Percentiles rank a stretch among this genome's conserved stretches.
phyloP scores from a whole-genome alignment of 306 rosid species.

The Trifolium fragiferum region DNA sequence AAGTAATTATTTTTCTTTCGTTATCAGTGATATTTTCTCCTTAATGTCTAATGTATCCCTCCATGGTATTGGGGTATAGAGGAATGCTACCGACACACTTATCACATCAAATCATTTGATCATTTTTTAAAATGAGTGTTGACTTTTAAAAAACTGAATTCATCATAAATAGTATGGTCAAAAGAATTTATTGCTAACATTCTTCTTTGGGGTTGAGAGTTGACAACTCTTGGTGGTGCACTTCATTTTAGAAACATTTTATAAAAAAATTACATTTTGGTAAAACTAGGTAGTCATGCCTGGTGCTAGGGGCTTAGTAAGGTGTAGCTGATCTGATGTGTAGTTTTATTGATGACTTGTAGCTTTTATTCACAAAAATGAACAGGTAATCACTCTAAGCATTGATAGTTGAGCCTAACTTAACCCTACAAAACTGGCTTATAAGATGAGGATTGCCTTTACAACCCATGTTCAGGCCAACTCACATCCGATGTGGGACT shows the following conservation, averaged over 20 bases:
- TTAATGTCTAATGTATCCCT: background rate
- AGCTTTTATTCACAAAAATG: constrained; percentile 14
- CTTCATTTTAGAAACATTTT: background rate
- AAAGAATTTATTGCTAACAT: constrained; percentile 6
- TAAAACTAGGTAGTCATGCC: constrained; percentile 18
- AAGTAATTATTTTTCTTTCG: constrained; percentile 29
- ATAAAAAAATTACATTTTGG: background rate
- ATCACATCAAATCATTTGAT: background rate
- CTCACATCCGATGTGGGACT: too few relatives aligned
- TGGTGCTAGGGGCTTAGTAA: constrained; percentile 29
- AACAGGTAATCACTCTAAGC: background rate
- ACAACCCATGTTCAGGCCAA: too few relatives aligned
- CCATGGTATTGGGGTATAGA: constrained; percentile 6
- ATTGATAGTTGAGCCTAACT: too few relatives aligned
- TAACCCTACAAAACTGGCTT: too few relatives aligned
- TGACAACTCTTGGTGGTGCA: constrained; percentile 11
- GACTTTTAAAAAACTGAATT: background rate
- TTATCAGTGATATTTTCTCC: background rate
- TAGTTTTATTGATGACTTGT: constrained; percentile 25
- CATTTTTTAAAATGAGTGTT: constrained; percentile 4
- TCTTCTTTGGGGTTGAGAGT: constrained; percentile 28
- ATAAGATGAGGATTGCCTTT: too few relatives aligned
- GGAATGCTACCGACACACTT: background rate
- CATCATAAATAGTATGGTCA: background rate
- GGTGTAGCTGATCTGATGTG: constrained; percentile 11